These are phyloP conservation scores for Colletotrichum sp. DNA, from an alignment of 2,329 filamentous ascomycete genomes.

Conservation along the genomic window DNA sequence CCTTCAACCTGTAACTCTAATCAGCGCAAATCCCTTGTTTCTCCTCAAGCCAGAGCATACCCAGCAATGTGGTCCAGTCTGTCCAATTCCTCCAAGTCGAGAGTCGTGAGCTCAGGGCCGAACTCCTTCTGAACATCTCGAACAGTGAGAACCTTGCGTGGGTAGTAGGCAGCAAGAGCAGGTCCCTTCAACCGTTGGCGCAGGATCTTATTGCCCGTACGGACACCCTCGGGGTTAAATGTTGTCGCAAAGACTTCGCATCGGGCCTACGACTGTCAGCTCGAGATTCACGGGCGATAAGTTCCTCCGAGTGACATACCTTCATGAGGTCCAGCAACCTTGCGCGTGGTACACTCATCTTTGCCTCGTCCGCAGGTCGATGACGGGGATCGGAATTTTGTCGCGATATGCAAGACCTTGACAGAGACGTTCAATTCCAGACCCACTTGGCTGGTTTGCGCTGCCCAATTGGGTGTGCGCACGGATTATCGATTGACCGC, in stretches of 20 bases:
- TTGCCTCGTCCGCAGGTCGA: slow-evolving; percentile 35
- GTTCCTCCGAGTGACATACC: slow-evolving; percentile 49
- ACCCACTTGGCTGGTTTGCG: background rate
- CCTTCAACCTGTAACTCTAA: slow-evolving; percentile 63
- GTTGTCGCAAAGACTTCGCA: slow-evolving; percentile 90
- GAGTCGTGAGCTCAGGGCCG: slow-evolving; percentile 67
- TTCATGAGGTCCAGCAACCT: slow-evolving; percentile 77
- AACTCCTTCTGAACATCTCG: slow-evolving; percentile 76
- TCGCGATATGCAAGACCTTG: slow-evolving; percentile 6
- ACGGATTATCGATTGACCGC: slow-evolving; percentile 12
- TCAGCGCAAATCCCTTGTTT: background rate
- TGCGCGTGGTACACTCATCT: slow-evolving; percentile 67
- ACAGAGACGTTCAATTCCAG: background rate
- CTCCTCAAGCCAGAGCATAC: slow-evolving; percentile 44
- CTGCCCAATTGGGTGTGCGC: background rate
- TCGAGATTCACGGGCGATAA: background rate
- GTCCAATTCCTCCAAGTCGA: slow-evolving; percentile 79
- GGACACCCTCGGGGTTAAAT: slow-evolving; percentile 83
- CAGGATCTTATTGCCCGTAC: slow-evolving; percentile 90
- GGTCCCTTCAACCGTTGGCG: slow-evolving; percentile 89
- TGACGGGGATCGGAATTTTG: slow-evolving; percentile 10
- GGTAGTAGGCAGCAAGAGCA: slow-evolving; percentile 85
- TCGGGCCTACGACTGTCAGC: slow-evolving; percentile 66
- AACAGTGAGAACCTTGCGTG: slow-evolving; percentile 73
- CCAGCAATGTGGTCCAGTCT: slow-evolving; percentile 76